Percentiles rank a stretch among this genome's conserved stretches.
phyloP scores from a whole-genome alignment of 345 rosid species.

The Gossypium thurberi region DNA sequence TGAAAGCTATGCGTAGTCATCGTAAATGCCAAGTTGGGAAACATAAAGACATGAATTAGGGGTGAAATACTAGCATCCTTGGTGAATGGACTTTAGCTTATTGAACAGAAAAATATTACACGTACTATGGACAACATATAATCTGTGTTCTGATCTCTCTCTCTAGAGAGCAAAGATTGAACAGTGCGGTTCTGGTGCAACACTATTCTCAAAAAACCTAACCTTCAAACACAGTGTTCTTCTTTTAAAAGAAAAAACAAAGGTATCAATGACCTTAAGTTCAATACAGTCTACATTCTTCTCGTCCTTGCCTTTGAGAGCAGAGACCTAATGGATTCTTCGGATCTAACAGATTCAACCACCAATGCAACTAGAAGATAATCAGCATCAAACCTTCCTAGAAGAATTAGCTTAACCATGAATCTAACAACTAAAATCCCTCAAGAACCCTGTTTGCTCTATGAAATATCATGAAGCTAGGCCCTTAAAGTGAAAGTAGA shows the following conservation, averaged over 20 bases:
- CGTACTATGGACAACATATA: background rate
- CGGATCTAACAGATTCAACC: background rate
- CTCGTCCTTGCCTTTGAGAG: background rate
- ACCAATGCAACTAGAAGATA: background rate
- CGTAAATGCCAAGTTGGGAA: background rate
- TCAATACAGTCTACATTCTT: background rate
- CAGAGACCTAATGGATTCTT: background rate
- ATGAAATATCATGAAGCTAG: background rate
- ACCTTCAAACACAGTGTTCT: background rate
- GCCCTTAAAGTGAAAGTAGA: background rate
- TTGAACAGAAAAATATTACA: background rate
- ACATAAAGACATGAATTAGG: background rate
- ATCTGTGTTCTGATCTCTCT: background rate
- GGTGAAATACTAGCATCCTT: background rate
- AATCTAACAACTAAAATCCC: conserved; percentile 1
- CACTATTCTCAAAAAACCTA: background rate
- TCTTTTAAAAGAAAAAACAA: background rate
- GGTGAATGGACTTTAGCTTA: background rate
- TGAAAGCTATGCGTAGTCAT: background rate
- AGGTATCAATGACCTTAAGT: background rate
- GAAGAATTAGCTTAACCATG: background rate
- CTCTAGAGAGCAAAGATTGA: background rate
- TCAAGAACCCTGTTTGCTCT: background rate
- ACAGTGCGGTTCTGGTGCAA: background rate
- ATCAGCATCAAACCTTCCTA: background rate